phyloP scores from a whole-genome alignment of 2,329 filamentous ascomycete species.

The Pseudogymnoascus sp. region DNA sequence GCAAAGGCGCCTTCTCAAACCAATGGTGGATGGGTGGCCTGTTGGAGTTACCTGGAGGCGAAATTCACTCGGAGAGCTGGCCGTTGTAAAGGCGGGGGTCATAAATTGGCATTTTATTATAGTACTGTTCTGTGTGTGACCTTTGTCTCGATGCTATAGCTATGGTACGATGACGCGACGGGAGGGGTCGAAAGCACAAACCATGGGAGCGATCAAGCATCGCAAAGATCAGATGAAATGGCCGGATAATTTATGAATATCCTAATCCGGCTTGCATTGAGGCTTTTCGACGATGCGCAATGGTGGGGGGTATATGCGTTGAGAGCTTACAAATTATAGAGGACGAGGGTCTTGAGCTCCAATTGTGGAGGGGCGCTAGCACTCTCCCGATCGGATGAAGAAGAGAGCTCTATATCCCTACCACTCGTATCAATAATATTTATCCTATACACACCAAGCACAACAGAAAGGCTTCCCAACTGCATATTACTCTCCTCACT shows the following conservation, averaged over 20 bases:
- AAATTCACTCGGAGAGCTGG: background rate
- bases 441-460: background rate
- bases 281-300: background rate
- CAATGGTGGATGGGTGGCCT: background rate
- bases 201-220: slow-evolving; percentile 4
- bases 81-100: background rate
- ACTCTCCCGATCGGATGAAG: background rate
- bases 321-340: background rate
- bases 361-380: background rate
- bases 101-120: background rate
- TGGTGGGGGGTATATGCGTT: background rate
- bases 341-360: background rate
- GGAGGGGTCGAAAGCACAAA: background rate
- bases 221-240: background rate
- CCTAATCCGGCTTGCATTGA: background rate
- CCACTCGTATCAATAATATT: background rate
- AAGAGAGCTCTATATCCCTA: slow-evolving; percentile 5
- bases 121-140: background rate
- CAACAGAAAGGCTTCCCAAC: background rate
- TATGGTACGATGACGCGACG: background rate
- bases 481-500: background rate
- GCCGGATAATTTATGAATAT: background rate
- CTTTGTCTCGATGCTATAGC: background rate
- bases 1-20: slow-evolving; percentile 4
- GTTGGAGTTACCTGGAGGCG: background rate